A percentile compares a stretch with the other conserved stretches of the same genome.
phyloP scores from a whole-genome alignment of 805 yeast genomes.

The Wickerhamia fluorescens region DNA sequence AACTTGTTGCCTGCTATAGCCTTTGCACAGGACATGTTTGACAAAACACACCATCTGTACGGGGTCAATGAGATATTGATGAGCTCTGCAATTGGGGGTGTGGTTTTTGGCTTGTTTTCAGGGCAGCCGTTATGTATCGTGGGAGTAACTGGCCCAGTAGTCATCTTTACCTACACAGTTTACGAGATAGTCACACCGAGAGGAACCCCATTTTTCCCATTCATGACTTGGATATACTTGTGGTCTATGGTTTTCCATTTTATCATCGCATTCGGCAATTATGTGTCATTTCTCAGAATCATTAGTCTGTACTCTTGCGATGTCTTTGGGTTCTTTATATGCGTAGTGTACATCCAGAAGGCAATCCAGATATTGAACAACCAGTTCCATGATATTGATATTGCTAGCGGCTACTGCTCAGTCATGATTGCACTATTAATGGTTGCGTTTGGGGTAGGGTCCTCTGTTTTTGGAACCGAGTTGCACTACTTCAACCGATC shows the following conservation, averaged over 20 bases:
- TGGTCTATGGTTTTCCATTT: constrained; percentile 88
- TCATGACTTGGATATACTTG: constrained; percentile 92
- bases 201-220: constrained; percentile 64
- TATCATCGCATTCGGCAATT: constrained; percentile 60
- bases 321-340: constrained; percentile 87
- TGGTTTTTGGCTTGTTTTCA: constrained; percentile 74
- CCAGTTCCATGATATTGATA: constrained; percentile 48
- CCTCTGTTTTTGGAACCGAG: constrained; percentile 49
- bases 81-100: constrained; percentile 82
- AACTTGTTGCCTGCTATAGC: constrained; percentile 91
- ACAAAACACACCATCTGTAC: constrained; percentile 75
- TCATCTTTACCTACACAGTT: constrained; percentile 88
- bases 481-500: constrained; percentile 55
- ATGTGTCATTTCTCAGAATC: constrained; percentile 57
- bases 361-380: constrained; percentile 75
- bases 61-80: constrained; percentile 88
- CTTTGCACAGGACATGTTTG: constrained; percentile 96
- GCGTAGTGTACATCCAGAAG: constrained; percentile 80
- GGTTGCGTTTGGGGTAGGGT: constrained; percentile 66
- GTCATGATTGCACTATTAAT: constrained; percentile 69
- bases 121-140: constrained; percentile 95
- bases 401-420: constrained; percentile 61
- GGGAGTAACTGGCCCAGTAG: constrained; percentile 94
- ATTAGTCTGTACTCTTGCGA: constrained; percentile 85
- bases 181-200: constrained; percentile 58